Evolutionary conservation across 2,329 filamentous ascomycete species (phyloP).

Genomic region (Trichoderma sp.): DNA sequence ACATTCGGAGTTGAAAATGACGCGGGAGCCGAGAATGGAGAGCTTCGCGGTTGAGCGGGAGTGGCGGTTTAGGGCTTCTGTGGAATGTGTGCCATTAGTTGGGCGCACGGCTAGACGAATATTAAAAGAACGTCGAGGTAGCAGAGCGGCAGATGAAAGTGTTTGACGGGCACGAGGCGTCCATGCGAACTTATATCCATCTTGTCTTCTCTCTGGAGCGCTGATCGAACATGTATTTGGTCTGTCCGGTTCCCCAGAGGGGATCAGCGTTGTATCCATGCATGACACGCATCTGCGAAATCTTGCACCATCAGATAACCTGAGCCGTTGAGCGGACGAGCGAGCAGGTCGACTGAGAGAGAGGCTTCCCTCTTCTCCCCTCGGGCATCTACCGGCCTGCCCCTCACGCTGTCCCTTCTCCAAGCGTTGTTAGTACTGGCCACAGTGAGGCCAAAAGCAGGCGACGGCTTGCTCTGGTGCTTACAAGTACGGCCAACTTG

Average conservation of each 20-base stretch:
- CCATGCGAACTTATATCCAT: not conserved
- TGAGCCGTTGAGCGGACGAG: not conserved
- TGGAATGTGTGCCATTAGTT: not conserved
- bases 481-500: not conserved
- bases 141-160: not conserved
- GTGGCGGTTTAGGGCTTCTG: not conserved
- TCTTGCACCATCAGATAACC: not conserved
- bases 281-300: not conserved
- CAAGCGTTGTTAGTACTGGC: not conserved
- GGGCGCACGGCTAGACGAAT: not conserved
- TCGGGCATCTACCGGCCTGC: not conserved
- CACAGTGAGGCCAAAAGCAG: not conserved
- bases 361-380: not conserved
- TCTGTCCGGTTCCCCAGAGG: not conserved
- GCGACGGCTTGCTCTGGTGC: not conserved
- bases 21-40: not conserved
- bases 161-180: not conserved
- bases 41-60: not conserved
- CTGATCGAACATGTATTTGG: not conserved
- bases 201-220: not conserved
- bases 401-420: not conserved
- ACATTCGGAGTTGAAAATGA: not conserved
- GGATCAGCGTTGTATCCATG: constrained; percentile 1
- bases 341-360: not conserved
- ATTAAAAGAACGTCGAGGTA: not conserved